A percentile compares a stretch with the other conserved stretches of the same genome.
phyloP scores from a whole-genome alignment of 2,329 filamentous ascomycete species.

The Colletotrichum tropicale region DNA sequence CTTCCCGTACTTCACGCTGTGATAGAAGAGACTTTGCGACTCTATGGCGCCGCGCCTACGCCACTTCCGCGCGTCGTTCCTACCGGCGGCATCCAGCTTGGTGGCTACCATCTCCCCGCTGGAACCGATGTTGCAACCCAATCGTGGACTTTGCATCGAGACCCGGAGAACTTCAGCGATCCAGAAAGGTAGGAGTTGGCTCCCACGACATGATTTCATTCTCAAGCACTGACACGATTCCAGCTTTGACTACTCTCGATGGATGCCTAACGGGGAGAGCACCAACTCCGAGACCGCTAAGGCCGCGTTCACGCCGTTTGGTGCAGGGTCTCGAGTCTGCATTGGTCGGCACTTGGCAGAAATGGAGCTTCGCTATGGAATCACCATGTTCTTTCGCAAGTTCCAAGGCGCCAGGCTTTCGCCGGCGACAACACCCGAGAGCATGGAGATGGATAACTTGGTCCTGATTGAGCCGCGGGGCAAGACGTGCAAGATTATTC shows the following conservation, averaged over 20 bases:
- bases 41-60: constrained; percentile 43
- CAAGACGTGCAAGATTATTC: neutral
- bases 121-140: constrained; percentile 45
- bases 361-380: constrained; percentile 58
- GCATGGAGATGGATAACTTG: neutral
- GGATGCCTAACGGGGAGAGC: constrained; percentile 21
- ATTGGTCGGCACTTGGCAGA: constrained; percentile 61
- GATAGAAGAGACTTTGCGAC: constrained; percentile 48
- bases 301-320: constrained; percentile 57
- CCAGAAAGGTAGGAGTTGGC: constrained; percentile 30
- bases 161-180: constrained; percentile 41
- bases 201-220: neutral
- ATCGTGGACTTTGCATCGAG: constrained; percentile 50
- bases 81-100: constrained; percentile 39
- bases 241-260: neutral
- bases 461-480: neutral
- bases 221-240: neutral
- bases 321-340: constrained; percentile 52
- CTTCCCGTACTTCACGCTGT: constrained; percentile 45
- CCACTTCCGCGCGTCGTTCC: constrained; percentile 45
- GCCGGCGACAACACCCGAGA: constrained; percentile 21
- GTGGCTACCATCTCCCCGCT: constrained; percentile 41
- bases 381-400: constrained; percentile 55
- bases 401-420: constrained; percentile 38
- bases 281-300: constrained; percentile 34